Base-by-base conservation (phyloP, 805 yeast genomes). In the Starmerella sp. region DNA sequence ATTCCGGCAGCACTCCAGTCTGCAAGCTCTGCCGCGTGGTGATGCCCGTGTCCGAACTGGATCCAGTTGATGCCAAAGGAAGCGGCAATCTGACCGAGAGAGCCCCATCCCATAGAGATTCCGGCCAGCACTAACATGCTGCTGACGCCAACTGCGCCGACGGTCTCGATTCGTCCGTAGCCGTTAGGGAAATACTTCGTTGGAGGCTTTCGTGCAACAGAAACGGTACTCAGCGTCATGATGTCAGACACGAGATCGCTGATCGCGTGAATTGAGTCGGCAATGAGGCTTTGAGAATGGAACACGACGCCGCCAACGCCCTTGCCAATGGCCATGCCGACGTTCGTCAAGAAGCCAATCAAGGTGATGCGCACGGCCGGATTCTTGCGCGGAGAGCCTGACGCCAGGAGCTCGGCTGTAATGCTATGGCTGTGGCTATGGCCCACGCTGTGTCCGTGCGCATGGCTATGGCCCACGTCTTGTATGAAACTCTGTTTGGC, bases 1-100 rank as follows among this genome's bases (percentile, higher is more conserved):
- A 93, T 76, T 95, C 96, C 89, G 2, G 96, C 97, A 3, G 98
- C 98, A 67, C 88, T 89, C 60, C 93, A 79, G 64, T 88, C 79
- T 0, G 86, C 79, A 0, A 77, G 15, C 60, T 62, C 36, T 63
- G 71, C 48, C 67, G 54, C 22, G 56, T 63, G 47, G 53, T 57
- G 62, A 52, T 61, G 67, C 10, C 15, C 30, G 65, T 81, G 87
- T 17, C 78, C 74, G 13, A 48, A 37, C 7, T 86, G 43, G 37
- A 84, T 28, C 37, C 49, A 17, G 5, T 87, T 32, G 82, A 73
- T 34, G 17, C 64, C 67, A 35, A 64, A 49, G 10, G 58, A 47
- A 17, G 49, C 52, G 14, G 54, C 52, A n/a, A 64, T 58, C 28
- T 63, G 63, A 48, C 82, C 75, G 29, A 87, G 65, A 0, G 95